These are phyloP conservation scores for Obba rivulosa DNA, from an alignment of 768 basidiomycete species.

Conservation along the genomic window DNA sequence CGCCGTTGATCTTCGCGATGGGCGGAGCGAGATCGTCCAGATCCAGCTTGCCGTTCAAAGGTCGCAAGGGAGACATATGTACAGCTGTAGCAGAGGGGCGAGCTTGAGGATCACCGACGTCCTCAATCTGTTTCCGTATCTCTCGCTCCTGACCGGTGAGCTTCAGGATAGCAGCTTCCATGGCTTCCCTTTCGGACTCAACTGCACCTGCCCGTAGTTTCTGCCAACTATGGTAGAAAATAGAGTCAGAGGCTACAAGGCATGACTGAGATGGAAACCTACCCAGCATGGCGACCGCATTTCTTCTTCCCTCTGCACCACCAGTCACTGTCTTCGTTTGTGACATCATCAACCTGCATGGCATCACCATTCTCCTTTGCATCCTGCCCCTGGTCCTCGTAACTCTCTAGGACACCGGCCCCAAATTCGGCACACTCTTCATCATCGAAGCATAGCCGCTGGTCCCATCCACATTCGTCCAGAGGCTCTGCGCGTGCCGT, in stretches of 20 bases:
- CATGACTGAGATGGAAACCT: slow-evolving; percentile 14
- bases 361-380: slow-evolving; percentile 33
- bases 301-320: slow-evolving; percentile 75
- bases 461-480: slow-evolving; percentile 85
- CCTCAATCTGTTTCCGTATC: slow-evolving; percentile 72
- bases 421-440: slow-evolving; percentile 73
- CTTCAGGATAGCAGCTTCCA: slow-evolving; percentile 58
- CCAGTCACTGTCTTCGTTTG: slow-evolving; percentile 46
- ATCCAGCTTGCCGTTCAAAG: slow-evolving; percentile 15
- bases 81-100: slow-evolving; percentile 1
- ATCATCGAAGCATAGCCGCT: slow-evolving; percentile 77
- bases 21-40: slow-evolving; percentile 33
- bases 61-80: slow-evolving; percentile 13
- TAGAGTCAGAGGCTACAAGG: slow-evolving; percentile 2
- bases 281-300: slow-evolving; percentile 80
- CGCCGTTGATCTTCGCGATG: slow-evolving; percentile 28
- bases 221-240: slow-evolving; percentile 57
- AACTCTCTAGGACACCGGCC: slow-evolving; percentile 61
- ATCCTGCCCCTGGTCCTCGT: slow-evolving; percentile 41
- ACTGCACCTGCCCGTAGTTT: slow-evolving; percentile 68
- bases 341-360: slow-evolving; percentile 29
- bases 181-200: slow-evolving; percentile 69
- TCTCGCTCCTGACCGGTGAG: slow-evolving; percentile 75
- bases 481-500: slow-evolving; percentile 58
- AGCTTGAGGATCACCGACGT: slow-evolving; percentile 39